Conservation (phyloP, 352 stramenopile species). For the Globisporangium heterothallicum region DNA sequence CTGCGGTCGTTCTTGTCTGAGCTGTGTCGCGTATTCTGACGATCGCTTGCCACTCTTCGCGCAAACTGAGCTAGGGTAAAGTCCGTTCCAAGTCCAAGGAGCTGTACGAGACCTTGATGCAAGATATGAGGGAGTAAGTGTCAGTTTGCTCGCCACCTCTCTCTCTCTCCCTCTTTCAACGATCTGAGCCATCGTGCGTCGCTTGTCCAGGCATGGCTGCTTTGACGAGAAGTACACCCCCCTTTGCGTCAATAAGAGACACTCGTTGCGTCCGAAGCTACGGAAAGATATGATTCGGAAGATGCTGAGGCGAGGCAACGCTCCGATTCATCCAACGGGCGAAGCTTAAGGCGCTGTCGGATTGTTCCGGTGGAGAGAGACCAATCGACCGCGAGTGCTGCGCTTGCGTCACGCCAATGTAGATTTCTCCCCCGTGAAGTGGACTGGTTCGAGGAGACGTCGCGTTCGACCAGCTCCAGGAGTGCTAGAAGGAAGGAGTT, state of each 20-base stretch:
- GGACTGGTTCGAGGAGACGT: not conserved
- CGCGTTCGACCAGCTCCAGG: not conserved
- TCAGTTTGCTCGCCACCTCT: not conserved
- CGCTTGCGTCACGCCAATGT: not conserved
- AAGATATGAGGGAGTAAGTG: slow-evolving; percentile 38
- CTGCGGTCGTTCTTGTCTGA: no score
- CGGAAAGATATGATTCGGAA: slow-evolving; percentile 25
- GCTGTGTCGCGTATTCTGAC: no score
- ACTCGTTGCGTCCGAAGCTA: slow-evolving; percentile 14
- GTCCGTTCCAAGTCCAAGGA: slow-evolving; percentile 24
- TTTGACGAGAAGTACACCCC: slow-evolving; percentile 47
- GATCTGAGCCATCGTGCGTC: not conserved
- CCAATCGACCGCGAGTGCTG: no score
- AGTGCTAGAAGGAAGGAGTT: not conserved
- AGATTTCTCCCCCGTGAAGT: not conserved
- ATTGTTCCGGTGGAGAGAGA: no score
- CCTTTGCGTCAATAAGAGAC: slow-evolving; percentile 35
- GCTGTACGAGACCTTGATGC: slow-evolving; percentile 33
- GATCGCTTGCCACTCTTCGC: no score
- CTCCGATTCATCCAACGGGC: slow-evolving; percentile 35
- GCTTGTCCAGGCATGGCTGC: slow-evolving; percentile 30
- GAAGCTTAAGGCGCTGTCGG: slow-evolving; percentile 17
- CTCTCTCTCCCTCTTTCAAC: not conserved
- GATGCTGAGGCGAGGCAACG: slow-evolving; percentile 33
- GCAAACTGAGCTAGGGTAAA: slow-evolving; percentile 36